A percentile compares a stretch with the other conserved stretches of the same genome.
These are phyloP conservation scores for Dentipellis sp. DNA, from an alignment of 768 basidiomycete species.

Conservation along the genomic window DNA sequence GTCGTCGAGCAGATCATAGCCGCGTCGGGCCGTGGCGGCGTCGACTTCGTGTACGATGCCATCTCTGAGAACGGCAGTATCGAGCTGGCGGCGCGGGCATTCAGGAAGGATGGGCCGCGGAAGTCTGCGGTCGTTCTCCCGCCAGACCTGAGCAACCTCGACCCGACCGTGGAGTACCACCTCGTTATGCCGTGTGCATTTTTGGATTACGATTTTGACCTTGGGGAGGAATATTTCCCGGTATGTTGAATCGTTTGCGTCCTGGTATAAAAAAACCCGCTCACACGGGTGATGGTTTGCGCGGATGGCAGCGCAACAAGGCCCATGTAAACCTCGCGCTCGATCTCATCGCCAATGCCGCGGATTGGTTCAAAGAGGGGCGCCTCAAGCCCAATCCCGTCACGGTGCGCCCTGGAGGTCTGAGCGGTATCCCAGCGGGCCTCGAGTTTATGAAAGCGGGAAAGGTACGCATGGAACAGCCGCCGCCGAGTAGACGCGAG, in stretches of 20 bases:
- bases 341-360: not conserved
- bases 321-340: not conserved
- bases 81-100: not conserved
- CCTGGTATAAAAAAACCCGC: not conserved
- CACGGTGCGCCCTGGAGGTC: not conserved
- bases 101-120: not conserved
- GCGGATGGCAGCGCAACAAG: not conserved
- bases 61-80: not conserved
- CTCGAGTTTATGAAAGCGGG: not conserved
- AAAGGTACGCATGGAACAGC: not conserved
- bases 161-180: not conserved
- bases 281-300: not conserved
- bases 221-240: not conserved
- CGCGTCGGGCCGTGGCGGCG: conserved; percentile 22
- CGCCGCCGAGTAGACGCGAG: not conserved
- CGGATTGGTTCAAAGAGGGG: not conserved
- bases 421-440: not conserved
- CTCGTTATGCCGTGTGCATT: not conserved
- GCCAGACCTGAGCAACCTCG: not conserved
- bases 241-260: not conserved
- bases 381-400: not conserved
- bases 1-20: no score
- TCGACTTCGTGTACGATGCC: conserved; percentile 17
- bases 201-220: not conserved
- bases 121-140: not conserved